Percentiles rank a stretch among this genome's conserved stretches.
Evolutionary conservation across 2,329 filamentous ascomycete species (phyloP).

Genomic region (Venturia pyrina): DNA sequence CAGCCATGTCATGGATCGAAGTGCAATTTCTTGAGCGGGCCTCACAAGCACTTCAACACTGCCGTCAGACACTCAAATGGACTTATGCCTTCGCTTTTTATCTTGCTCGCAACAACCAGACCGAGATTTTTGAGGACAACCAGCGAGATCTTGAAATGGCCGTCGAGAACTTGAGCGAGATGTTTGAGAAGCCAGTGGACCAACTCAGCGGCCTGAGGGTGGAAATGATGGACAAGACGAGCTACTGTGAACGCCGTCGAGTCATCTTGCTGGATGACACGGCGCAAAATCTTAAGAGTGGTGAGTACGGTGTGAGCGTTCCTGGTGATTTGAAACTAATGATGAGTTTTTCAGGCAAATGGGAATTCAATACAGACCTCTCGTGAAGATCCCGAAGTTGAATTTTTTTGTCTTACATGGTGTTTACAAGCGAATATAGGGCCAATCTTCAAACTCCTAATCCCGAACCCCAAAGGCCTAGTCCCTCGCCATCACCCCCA

Average conservation of each 20-base stretch:
- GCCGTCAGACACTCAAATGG: slow-evolving; percentile 98
- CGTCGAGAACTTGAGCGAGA: slow-evolving; percentile 91
- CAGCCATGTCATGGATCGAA: slow-evolving; percentile 97
- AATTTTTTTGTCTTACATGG: neutral
- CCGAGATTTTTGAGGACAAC: slow-evolving; percentile 97
- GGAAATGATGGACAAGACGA: slow-evolving; percentile 97
- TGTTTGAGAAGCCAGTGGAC: slow-evolving; percentile 95
- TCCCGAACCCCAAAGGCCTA: neutral
- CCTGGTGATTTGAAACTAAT: neutral
- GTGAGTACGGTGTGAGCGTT: slow-evolving; percentile 34
- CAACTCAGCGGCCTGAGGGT: slow-evolving; percentile 83
- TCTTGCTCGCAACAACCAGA: slow-evolving; percentile 88
- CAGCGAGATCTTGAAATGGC: slow-evolving; percentile 97
- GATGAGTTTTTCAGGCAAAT: neutral
- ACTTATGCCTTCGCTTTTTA: slow-evolving; percentile 99
- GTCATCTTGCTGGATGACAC: slow-evolving; percentile 87
- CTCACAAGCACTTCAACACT: slow-evolving; percentile 87
- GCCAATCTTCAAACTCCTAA: neutral
- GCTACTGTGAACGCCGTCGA: slow-evolving; percentile 88
- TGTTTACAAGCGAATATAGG: slow-evolving; percentile 3
- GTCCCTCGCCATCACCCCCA: neutral
- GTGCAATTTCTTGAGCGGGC: slow-evolving; percentile 94
- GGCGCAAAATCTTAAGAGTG: slow-evolving; percentile 79
- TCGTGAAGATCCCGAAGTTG: neutral
- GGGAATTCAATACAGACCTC: slow-evolving; percentile 11